Evolutionary conservation across 176 grass and related monocot genomes (phyloP), one percentile per base, ranked within the genome.

Genomic region (Olyra latifolia): DNA sequence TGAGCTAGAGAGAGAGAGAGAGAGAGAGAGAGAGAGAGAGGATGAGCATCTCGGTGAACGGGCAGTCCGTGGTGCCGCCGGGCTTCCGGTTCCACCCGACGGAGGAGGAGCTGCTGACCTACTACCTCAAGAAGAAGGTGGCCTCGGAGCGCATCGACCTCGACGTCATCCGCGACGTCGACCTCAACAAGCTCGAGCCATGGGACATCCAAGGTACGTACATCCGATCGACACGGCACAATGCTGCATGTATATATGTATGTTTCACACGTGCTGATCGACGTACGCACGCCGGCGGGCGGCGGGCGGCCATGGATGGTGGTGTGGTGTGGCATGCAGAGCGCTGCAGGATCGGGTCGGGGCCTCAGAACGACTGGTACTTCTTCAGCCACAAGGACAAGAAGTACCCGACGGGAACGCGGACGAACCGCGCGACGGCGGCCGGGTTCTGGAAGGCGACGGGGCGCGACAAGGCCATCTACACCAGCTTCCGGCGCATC

Each of bases 331-430:
- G n/a, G n/a, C n/a, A n/a, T 14, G 75, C 77, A 97, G 94, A 97
- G 74, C 89, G 61, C 4, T 97, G 94, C 69, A 58, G 74, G 70
- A 91, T 97, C 47, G 94, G 91, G 0, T 89, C 94, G 0, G 79
- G 91, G 19, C 94, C 86, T 7, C 94, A 97, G 77, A 97, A 91
- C 77, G 94, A 97, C 56, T 97, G 94, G 94, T 97, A 97, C 65
- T 75, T 93, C 69, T 97, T 97, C 84, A 97, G 94, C 65, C 94
- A 97, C 89, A 97, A 97, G 82, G 94, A 97, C 74, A 93, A 93
- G 71, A 97, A 97, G 71, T 97, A 97, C 63, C 94, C 94, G 41
- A 97, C 91, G 15, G 94, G 94, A 20, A 97, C 94, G 13, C 81
- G 94, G 28, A 97, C 94, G 4, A 97, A 97, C 91, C 86, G 94